A percentile compares a stretch with the other conserved stretches of the same genome.
phyloP scores from a whole-genome alignment of 2,329 filamentous ascomycete genomes.

The Tolypocladium pustulatum region DNA sequence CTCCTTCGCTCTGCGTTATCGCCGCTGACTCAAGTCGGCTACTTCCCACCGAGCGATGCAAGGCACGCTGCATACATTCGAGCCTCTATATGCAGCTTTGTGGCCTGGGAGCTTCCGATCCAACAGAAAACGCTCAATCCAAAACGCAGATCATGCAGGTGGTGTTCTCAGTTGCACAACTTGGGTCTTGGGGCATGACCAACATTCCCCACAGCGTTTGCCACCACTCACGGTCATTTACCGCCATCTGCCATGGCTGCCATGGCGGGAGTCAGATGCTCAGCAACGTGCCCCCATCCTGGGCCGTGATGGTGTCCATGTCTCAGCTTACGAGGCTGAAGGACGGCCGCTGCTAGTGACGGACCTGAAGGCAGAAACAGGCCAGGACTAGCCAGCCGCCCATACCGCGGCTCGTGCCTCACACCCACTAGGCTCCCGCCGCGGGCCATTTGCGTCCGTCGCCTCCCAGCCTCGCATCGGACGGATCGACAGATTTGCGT shows the following conservation, averaged over 20 bases:
- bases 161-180: constrained; percentile 3
- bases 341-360: background rate
- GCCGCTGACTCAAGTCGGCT: background rate
- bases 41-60: constrained; percentile 4
- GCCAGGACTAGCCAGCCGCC: background rate
- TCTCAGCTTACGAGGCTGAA: constrained; percentile 14
- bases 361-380: background rate
- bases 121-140: constrained; percentile 13
- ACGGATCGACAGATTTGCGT: background rate
- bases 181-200: constrained; percentile 15
- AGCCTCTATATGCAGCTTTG: background rate
- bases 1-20: background rate
- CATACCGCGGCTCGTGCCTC: background rate
- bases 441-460: background rate
- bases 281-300: background rate
- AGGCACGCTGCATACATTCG: constrained; percentile 8
- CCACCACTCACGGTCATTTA: constrained; percentile 1
- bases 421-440: constrained; percentile 3
- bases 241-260: constrained; percentile 3
- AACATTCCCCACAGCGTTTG: constrained; percentile 2
- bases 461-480: background rate
- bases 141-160: constrained; percentile 17
- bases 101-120: constrained; percentile 13
- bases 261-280: constrained; percentile 8
- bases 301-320: constrained; percentile 14